Evolutionary conservation across 1,284 basidiomycete species (phyloP).

Genomic region (Stygiomarasmius scandens): DNA sequence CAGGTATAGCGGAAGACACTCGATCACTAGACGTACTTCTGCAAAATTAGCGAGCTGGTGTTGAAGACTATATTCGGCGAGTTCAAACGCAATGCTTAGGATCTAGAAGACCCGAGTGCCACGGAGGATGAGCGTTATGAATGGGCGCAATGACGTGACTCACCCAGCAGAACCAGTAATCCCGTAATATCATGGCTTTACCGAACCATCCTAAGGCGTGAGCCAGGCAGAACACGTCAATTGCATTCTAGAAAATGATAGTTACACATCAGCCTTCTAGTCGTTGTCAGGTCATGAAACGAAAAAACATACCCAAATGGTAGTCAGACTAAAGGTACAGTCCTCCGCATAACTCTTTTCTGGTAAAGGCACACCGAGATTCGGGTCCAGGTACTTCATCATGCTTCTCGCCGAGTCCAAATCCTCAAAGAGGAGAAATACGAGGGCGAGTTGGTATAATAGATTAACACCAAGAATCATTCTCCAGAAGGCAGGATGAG

Average conservation of each 20-base stretch:
- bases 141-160: slow-evolving; percentile 9
- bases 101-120: slow-evolving; percentile 50
- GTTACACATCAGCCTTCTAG: background rate
- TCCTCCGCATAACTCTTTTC: slow-evolving; percentile 85
- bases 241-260: slow-evolving; percentile 54
- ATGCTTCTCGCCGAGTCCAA: slow-evolving; percentile 73
- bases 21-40: slow-evolving; percentile 54
- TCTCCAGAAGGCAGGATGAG: slow-evolving; percentile 78
- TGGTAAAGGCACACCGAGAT: slow-evolving; percentile 70
- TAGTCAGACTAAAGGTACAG: slow-evolving; percentile 64
- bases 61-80: slow-evolving; percentile 83
- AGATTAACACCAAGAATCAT: slow-evolving; percentile 76
- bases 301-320: slow-evolving; percentile 61
- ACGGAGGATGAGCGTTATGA: background rate
- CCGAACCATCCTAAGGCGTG: slow-evolving; percentile 86
- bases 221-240: slow-evolving; percentile 84
- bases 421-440: slow-evolving; percentile 84
- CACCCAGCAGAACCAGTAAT: slow-evolving; percentile 91
- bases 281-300: slow-evolving; percentile 12
- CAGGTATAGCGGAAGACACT: slow-evolving; percentile 21
- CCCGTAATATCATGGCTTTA: slow-evolving; percentile 81
- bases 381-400: slow-evolving; percentile 76
- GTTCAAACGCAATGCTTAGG: slow-evolving; percentile 80
- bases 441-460: slow-evolving; percentile 77
- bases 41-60: slow-evolving; percentile 84